These are phyloP conservation scores for Aspergillaceae sp. DNA, from an alignment of 2,329 filamentous ascomycete species.

Conservation along the genomic window DNA sequence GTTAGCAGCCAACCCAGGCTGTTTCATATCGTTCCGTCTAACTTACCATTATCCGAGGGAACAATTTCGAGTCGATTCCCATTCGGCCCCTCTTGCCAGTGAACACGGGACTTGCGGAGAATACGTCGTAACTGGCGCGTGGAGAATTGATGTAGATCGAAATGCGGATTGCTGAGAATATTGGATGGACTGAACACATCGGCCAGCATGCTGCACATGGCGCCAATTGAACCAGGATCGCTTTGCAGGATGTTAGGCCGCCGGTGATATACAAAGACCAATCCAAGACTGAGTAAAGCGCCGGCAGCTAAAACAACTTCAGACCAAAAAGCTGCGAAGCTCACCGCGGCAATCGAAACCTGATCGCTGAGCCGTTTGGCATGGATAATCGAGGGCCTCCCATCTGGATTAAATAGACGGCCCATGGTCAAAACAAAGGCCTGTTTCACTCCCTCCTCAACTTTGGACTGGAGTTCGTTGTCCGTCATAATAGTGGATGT, in stretches of 20 bases:
- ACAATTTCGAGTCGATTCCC: conserved; percentile 23
- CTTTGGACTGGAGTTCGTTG: conserved; percentile 19
- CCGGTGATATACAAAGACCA: conserved; percentile 21
- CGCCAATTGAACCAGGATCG: conserved; percentile 25
- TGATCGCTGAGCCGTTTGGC: conserved; percentile 16
- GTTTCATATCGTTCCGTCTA: background rate
- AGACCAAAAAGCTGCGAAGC: conserved; percentile 20
- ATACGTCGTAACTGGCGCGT: conserved; percentile 24
- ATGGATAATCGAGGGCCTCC: conserved; percentile 10
- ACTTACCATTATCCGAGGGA: conserved; percentile 14
- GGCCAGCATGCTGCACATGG: conserved; percentile 27
- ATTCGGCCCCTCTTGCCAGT: conserved; percentile 19
- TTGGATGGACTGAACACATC: conserved; percentile 23
- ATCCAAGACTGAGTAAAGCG: conserved; percentile 14
- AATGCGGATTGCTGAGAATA: conserved; percentile 17
- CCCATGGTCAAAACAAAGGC: conserved; percentile 23
- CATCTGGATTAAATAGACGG: conserved; percentile 24
- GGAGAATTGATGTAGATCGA: conserved; percentile 26
- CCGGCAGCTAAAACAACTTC: conserved; percentile 21
- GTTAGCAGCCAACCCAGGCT: conserved; percentile 1
- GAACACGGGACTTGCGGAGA: conserved; percentile 19
- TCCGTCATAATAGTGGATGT: conserved; percentile 21
- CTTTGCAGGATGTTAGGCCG: conserved; percentile 24
- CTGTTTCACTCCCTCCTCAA: conserved; percentile 20
- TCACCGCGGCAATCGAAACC: conserved; percentile 23